A percentile compares a stretch with the other conserved stretches of the same genome.
phyloP scores from a whole-genome alignment of 768 basidiomycete species.

The Lactarius akahatsu region DNA sequence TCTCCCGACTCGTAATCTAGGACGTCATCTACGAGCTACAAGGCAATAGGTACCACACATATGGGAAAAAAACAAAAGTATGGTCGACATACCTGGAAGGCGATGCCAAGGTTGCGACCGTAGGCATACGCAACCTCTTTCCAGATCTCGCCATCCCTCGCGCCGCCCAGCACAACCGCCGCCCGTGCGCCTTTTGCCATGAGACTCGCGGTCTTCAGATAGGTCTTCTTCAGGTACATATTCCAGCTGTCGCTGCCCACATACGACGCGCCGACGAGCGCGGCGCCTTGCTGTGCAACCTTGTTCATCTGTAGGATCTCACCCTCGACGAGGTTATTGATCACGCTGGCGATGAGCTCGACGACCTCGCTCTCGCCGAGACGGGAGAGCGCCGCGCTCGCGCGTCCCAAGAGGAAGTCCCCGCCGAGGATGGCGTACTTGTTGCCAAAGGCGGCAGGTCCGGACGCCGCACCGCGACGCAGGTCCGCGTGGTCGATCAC shows the following conservation, averaged over 20 bases:
- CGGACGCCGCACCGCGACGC: constrained; percentile 65
- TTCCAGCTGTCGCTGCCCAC: constrained; percentile 59
- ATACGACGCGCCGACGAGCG: constrained; percentile 34
- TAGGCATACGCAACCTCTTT: constrained; percentile 91
- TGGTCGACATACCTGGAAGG: constrained; percentile 73
- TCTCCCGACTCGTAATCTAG: constrained; percentile 86
- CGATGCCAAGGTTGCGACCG: constrained; percentile 86
- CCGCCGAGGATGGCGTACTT: constrained; percentile 93
- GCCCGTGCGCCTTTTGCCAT: constrained; percentile 87
- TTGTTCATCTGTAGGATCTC: constrained; percentile 81
- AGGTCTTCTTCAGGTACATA: constrained; percentile 86
- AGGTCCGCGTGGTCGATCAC: constrained; percentile 76
- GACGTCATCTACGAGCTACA: constrained; percentile 90
- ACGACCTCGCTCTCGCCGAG: constrained; percentile 89
- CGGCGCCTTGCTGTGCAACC: constrained; percentile 44
- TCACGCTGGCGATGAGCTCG: constrained; percentile 87
- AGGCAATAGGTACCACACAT: not conserved
- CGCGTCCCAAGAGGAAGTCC: constrained; percentile 92
- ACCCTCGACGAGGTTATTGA: constrained; percentile 95
- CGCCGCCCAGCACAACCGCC: constrained; percentile 86
- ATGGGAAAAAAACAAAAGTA: not conserved
- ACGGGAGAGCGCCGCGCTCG: constrained; percentile 81
- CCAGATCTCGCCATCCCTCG: constrained; percentile 69
- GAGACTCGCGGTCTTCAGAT: constrained; percentile 87
- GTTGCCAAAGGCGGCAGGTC: constrained; percentile 80